These are phyloP conservation scores for Citrus hindsii DNA, from an alignment of 345 rosid species.

Conservation along the genomic window DNA sequence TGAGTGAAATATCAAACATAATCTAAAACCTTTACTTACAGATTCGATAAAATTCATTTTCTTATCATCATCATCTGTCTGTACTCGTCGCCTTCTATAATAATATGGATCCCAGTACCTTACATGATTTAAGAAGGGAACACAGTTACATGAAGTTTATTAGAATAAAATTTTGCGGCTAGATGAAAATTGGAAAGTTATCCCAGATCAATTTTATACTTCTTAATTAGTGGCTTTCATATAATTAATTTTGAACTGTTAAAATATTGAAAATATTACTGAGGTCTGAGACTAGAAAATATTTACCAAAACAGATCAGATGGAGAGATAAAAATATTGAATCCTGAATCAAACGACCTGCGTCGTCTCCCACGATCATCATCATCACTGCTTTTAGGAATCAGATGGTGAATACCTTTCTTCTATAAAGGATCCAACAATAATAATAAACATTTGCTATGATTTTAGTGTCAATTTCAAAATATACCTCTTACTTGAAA, in stretches of 20 bases:
- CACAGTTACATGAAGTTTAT: not conserved
- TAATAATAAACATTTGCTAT: not conserved
- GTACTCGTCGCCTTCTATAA: conserved; percentile 58
- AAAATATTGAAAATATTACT: not conserved
- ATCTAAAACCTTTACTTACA: conserved; percentile 41
- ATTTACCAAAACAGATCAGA: conserved; percentile 80
- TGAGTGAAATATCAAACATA: conserved; percentile 12
- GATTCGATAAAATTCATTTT: conserved; percentile 92
- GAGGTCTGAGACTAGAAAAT: conserved; percentile 7
- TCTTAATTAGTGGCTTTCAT: not conserved
- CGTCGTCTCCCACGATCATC: conserved; percentile 86
- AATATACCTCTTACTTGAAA: conserved; percentile 81
- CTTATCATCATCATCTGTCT: conserved; percentile 39
- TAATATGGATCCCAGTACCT: conserved; percentile 98
- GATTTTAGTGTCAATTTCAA: conserved; percentile 1
- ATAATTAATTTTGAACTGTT: not conserved
- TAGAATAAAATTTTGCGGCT: not conserved
- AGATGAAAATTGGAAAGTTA: not conserved
- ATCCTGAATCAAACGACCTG: conserved; percentile 73
- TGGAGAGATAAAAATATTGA: conserved; percentile 61
- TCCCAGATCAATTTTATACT: not conserved
- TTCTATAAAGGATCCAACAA: not conserved
- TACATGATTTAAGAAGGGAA: conserved; percentile 20
- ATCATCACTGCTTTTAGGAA: conserved; percentile 62
- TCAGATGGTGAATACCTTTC: conserved; percentile 15